These are phyloP conservation scores for Ganoderma resinaceum DNA, from an alignment of 1,284 basidiomycete species.

Conservation along the genomic window DNA sequence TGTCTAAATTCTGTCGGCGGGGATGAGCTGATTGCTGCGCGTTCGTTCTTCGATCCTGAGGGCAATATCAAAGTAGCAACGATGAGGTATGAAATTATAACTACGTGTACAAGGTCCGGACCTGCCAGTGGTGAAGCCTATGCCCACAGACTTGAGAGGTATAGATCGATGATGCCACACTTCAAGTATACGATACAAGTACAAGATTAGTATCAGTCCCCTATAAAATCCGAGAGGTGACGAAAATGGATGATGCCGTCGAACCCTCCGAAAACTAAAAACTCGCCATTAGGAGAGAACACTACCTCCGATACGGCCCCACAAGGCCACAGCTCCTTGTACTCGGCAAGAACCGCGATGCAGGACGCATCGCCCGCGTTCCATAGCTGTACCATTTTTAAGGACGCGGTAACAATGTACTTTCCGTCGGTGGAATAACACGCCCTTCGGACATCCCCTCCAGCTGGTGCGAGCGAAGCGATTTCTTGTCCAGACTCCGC, in stretches of 20 bases:
- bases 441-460: not conserved
- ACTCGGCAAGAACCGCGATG: not conserved
- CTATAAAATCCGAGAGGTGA: not conserved
- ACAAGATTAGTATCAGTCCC: not conserved
- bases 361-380: not conserved
- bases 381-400: not conserved
- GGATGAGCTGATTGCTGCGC: too few species aligned
- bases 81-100: too few species aligned
- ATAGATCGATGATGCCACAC: too few species aligned
- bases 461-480: not conserved
- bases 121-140: too few species aligned
- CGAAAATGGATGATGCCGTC: not conserved
- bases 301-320: not conserved
- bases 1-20: too few species aligned
- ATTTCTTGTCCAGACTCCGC: not conserved
- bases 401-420: not conserved
- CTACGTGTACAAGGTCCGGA: too few species aligned
- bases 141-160: too few species aligned
- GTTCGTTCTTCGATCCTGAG: too few species aligned
- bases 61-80: too few species aligned
- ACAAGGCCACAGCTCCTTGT: too few species aligned
- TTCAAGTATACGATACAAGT: too few species aligned
- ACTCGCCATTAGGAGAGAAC: not conserved
- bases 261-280: not conserved
- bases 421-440: not conserved